Evolutionary conservation across 2,329 filamentous ascomycete genomes (phyloP), one percentile per base, ranked within the genome.

Genomic region (Pseudonectria buxi): DNA sequence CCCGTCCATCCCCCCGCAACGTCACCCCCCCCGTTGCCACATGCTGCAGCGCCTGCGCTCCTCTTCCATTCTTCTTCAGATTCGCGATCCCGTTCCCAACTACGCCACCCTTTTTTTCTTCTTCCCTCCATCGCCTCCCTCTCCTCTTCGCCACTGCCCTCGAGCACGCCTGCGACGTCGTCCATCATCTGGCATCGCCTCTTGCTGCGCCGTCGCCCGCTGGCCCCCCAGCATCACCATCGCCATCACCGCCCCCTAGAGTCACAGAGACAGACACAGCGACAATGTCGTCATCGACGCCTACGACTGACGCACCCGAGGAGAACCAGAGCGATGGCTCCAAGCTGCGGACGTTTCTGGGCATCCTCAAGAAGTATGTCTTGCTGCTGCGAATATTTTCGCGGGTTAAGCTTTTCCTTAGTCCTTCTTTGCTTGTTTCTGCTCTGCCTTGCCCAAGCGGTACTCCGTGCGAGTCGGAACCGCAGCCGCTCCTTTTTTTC

Each of bases 341-440:
- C 47, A 95, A 95, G 71, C 69, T 96, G 55, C 84, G 80, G 64
- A 94, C 86, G 2, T 94, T 96, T 56, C 63, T 95, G 43, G 78
- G 81, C 35, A 94, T 95, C 49, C 65, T 96, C 56, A 82, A 83
- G 64, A 94, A 85, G 87, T 94, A 73, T 14, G 32, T 30, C 30
- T 37, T 32, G 24, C 26, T 26, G 14, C 28, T 31, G 32, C 26
- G 29, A 14, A 36, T 24, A 24, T n/a, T 38, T 12, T 24, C 25
- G 15, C 39, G 35, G 35, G 37, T 35, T 39, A 43, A 50, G 37
- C 26, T 30, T 36, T 39, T 40, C 40, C 38, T 36, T 38, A 45
- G 35, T 38, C 35, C 26, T 14, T 32, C 30, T 22, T 22, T 5
- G 5, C 18, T 22, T 22, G 5, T 5, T 22, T 22, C 18, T 22